A percentile compares a stretch with the other conserved stretches of the same genome.
Conservation (phyloP, 352 stramenopile species). For the Globisporangium carolinianum region DNA sequence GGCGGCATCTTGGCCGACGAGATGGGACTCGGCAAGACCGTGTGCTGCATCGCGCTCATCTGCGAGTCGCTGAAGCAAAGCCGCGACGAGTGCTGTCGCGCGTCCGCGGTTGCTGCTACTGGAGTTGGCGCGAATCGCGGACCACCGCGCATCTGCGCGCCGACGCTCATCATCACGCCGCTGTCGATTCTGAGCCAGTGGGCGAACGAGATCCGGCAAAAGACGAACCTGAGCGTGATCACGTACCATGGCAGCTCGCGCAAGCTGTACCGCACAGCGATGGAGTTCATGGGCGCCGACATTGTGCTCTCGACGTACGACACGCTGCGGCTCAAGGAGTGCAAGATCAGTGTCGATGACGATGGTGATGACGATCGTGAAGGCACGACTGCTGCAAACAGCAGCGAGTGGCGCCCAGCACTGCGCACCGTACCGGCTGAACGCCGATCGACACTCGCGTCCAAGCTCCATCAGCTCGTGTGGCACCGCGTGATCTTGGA, state of each 20-base stretch:
- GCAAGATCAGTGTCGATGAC: slow-evolving; percentile 34
- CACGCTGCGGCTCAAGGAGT: slow-evolving; percentile 65
- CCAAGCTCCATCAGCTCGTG: slow-evolving; percentile 66
- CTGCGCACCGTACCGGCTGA: slow-evolving; percentile 6
- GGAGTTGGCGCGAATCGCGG: too few species aligned
- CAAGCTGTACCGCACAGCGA: slow-evolving; percentile 51
- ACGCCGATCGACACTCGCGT: slow-evolving; percentile 25
- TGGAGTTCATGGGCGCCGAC: slow-evolving; percentile 75
- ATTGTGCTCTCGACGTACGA: slow-evolving; percentile 81
- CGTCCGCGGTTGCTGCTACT: background rate
- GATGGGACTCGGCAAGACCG: slow-evolving; percentile 88
- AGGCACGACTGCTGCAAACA: background rate
- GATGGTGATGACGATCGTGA: slow-evolving; percentile 13
- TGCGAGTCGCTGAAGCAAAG: slow-evolving; percentile 50
- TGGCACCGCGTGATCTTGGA: slow-evolving; percentile 88
- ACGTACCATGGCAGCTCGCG: slow-evolving; percentile 64
- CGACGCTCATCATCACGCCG: slow-evolving; percentile 74
- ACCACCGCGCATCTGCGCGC: slow-evolving; percentile 37
- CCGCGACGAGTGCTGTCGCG: slow-evolving; percentile 20
- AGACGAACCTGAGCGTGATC: slow-evolving; percentile 70
- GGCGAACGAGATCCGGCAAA: slow-evolving; percentile 74
- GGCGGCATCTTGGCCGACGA: slow-evolving; percentile 85
- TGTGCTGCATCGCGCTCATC: slow-evolving; percentile 81
- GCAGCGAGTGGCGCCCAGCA: slow-evolving; percentile 9
- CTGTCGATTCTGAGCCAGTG: slow-evolving; percentile 84